Base-by-base conservation (phyloP, 306 rosid genomes). In the Benincasa hispida region DNA sequence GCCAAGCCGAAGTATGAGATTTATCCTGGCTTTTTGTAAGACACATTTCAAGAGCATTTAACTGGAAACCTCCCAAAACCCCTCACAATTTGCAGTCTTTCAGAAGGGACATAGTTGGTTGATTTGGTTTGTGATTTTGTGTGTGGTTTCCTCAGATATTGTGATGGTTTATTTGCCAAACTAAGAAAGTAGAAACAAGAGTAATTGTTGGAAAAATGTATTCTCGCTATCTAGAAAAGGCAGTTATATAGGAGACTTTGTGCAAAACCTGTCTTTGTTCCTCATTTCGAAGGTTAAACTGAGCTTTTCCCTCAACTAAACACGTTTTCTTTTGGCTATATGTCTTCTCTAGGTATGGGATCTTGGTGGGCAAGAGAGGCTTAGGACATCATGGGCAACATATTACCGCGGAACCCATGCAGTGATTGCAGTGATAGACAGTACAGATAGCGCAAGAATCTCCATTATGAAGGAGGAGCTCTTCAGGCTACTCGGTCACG, bases 341-440 rank as follows among this genome's bases (percentile, higher is more conserved):
- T 69, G 55, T 84, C 76, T 9, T 24, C 81, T 67, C 65, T 86
- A 92, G 99, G 99, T 95, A 3, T 95, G 99, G 98, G 98, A 95
- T 90, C 97, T 95, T 14, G 99, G 99, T 0, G 98, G 98, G 57
- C 99, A 95, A 86, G 99, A 95, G 53, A 92, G 97, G 79, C 92
- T 92, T 28, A 87, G 99, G 77, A 92, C 98, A 60, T 95, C 99
- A 35, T 92, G 99, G 99, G 98, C 99, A 41, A 95, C 99, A 63
- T 95, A 92, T 78, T 95, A 95, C 80, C 88, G 98, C 13, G 98
- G 99, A 84, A 92, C 99, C 19, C 86, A 95, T 79, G 98, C 98
- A 59, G 87, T 95, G 55, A 92, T 95, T 61, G 97, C 51, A 0
- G 99, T 95, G 65, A 92, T 95, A 72, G 99, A 95, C 87, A 92